phyloP scores from a whole-genome alignment of 148 eudicot genomes.

The Vaccinium vitisidaea region DNA sequence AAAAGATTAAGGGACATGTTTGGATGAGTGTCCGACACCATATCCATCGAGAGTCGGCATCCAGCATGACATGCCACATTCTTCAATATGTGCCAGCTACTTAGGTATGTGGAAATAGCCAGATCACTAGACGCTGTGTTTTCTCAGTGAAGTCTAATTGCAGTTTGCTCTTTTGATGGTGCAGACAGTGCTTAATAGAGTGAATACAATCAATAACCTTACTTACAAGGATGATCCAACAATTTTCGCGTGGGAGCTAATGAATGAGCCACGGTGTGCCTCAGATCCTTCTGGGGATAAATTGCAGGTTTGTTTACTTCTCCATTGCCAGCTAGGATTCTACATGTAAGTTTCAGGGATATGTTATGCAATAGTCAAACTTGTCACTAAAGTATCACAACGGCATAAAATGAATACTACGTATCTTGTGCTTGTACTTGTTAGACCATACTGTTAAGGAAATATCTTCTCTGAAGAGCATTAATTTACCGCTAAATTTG shows the following conservation, averaged over 20 bases:
- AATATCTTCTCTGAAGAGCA: not conserved
- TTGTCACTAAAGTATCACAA: not conserved
- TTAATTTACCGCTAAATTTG: not conserved
- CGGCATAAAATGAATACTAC: not conserved
- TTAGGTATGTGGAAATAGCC: not conserved
- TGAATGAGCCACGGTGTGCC: constrained; percentile 73
- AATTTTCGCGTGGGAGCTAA: constrained; percentile 86
- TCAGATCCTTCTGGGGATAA: constrained; percentile 77
- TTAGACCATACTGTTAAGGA: not conserved
- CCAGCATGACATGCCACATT: not conserved
- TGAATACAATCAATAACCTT: constrained; percentile 67
- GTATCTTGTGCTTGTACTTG: not conserved
- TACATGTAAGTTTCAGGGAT: not conserved
- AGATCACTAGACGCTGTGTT: not conserved
- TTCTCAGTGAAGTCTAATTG: not conserved
- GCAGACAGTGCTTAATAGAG: constrained; percentile 73
- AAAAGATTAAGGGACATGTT: not conserved
- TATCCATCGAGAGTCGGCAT: not conserved
- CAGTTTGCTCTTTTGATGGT: not conserved
- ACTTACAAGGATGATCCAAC: constrained; percentile 93
- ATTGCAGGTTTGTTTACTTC: constrained; percentile 51
- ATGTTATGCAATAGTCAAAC: not conserved
- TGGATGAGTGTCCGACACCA: not conserved
- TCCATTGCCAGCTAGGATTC: not conserved
- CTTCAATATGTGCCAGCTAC: not conserved